Conservation (phyloP, 257 asterid genomes). For the Petrea volubilis region DNA sequence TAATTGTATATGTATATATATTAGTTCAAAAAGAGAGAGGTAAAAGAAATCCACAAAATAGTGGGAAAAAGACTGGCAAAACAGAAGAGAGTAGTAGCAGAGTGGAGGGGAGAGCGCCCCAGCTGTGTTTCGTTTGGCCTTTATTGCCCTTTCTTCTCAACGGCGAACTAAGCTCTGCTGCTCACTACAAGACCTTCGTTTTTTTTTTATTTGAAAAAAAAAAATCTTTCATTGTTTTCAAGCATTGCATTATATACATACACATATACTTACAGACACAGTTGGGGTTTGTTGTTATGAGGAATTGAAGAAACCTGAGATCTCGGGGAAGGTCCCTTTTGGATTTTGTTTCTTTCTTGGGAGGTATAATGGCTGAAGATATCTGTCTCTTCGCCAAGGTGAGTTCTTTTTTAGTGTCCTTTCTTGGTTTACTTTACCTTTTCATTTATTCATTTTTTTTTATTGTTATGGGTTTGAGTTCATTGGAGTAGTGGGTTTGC, state of each 20-base stretch:
- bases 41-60: background rate
- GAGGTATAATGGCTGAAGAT: constrained; percentile 60
- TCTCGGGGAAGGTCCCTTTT: constrained; percentile 33
- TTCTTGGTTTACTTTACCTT: background rate
- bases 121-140: constrained; percentile 39
- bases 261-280: no score
- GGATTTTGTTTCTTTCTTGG: constrained; percentile 11
- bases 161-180: constrained; percentile 30
- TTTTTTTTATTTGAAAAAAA: no score
- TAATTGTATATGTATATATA: background rate
- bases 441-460: background rate
- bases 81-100: constrained; percentile 3
- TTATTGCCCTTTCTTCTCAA: constrained; percentile 42
- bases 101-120: constrained; percentile 12
- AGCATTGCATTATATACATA: background rate
- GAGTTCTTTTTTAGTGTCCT: constrained; percentile 27
- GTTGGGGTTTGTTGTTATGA: no score
- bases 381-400: constrained; percentile 69
- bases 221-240: background rate
- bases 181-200: background rate
- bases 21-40: no score
- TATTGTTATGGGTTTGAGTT: constrained; percentile 6
- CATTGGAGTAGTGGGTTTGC: constrained; percentile 2
- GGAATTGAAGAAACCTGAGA: constrained; percentile 29
- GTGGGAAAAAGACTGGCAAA: constrained; percentile 6